Conservation (phyloP, 83 land plant genomes). For the Picea abies region DNA sequence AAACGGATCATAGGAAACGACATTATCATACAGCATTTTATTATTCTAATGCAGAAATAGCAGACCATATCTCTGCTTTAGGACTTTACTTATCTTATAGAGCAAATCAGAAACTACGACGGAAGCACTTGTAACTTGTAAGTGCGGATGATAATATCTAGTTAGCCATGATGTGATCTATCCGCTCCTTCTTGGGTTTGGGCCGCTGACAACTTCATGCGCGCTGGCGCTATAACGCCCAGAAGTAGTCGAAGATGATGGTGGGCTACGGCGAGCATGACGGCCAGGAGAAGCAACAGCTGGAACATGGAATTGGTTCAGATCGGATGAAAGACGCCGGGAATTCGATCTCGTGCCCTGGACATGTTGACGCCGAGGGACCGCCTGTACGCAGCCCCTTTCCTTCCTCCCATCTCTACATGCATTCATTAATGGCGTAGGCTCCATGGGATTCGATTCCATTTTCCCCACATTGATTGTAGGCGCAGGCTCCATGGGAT, state of each 20-base stretch:
- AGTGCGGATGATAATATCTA: too few relatives aligned
- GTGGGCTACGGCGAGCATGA: background rate
- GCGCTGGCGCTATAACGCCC: background rate
- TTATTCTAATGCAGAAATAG: too few relatives aligned
- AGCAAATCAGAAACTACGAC: too few relatives aligned
- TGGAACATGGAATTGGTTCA: slow-evolving; percentile 7
- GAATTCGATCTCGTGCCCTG: background rate
- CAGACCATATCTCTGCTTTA: too few relatives aligned
- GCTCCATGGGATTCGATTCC: background rate
- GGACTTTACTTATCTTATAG: too few relatives aligned
- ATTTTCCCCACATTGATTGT: too few relatives aligned
- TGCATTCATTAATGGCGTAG: slow-evolving; percentile 6
- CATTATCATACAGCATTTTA: too few relatives aligned
- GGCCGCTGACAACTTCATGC: slow-evolving; percentile 16
- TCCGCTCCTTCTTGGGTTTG: background rate
- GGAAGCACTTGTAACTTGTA: too few relatives aligned
- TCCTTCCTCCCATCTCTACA: background rate
- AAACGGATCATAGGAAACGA: too few relatives aligned
- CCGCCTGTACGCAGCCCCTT: background rate
- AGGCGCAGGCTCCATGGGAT: too few relatives aligned
- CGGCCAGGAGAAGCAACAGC: background rate
- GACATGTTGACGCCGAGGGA: background rate
- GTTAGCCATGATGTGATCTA: background rate
- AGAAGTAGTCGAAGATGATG: background rate
- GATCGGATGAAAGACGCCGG: slow-evolving; percentile 4